phyloP scores from a whole-genome alignment of 345 rosid species.

The Arabis alpina region DNA sequence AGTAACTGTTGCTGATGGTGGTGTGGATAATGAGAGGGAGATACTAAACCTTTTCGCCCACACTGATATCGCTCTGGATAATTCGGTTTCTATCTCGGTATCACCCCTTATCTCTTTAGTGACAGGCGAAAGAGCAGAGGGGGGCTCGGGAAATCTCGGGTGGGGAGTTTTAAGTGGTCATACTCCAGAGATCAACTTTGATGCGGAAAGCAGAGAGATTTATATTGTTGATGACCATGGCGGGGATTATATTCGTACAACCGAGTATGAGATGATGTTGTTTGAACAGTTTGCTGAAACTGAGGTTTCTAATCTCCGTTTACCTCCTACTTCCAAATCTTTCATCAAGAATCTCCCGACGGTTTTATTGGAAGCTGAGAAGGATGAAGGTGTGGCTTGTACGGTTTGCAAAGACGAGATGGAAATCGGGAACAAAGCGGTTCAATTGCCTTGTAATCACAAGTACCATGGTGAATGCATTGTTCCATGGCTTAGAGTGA shows the following conservation, averaged over 20 bases:
- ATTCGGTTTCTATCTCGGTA: constrained; percentile 55
- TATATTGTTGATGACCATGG: constrained; percentile 45
- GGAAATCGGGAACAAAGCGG: constrained; percentile 58
- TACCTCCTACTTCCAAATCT: constrained; percentile 69
- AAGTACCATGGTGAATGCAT: constrained; percentile 87
- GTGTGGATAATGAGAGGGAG: constrained; percentile 70
- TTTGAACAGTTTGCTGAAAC: constrained; percentile 78
- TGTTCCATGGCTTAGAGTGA: constrained; percentile 74
- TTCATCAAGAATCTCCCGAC: constrained; percentile 65
- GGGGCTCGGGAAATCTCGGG: constrained; percentile 56
- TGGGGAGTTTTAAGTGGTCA: constrained; percentile 81
- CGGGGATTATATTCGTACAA: constrained; percentile 52
- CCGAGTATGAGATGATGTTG: constrained; percentile 64
- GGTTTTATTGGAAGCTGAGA: constrained; percentile 44
- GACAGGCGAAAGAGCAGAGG: constrained; percentile 56
- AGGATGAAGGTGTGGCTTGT: constrained; percentile 52
- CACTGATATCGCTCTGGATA: constrained; percentile 52
- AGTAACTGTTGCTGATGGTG: constrained; percentile 56
- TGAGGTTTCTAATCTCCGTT: constrained; percentile 53
- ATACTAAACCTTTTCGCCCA: constrained; percentile 60
- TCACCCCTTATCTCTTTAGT: constrained; percentile 56
- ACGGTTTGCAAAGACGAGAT: constrained; percentile 95
- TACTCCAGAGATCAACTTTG: constrained; percentile 58
- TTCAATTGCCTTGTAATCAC: constrained; percentile 80
- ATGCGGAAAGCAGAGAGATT: constrained; percentile 49